Percentiles rank a stretch among this genome's conserved stretches.
These are phyloP conservation scores for Lachnellula cervina DNA, from an alignment of 2,329 filamentous ascomycete species.

Conservation along the genomic window DNA sequence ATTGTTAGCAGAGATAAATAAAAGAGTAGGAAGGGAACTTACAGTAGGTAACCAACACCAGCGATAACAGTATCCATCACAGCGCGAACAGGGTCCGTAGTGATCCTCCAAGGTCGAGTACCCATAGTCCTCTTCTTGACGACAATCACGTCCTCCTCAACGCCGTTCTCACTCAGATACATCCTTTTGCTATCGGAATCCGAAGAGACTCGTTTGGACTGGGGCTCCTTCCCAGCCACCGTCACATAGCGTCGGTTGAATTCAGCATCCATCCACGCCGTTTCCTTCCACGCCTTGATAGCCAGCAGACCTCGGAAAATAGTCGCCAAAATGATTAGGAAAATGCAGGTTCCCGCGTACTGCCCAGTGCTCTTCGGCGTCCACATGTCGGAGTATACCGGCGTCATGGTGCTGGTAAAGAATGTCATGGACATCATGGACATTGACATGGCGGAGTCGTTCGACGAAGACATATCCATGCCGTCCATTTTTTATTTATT, in stretches of 20 bases:
- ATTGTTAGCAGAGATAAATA: slow-evolving; percentile 11
- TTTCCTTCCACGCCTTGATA: slow-evolving; percentile 58
- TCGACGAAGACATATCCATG: slow-evolving; percentile 28
- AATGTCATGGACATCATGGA: slow-evolving; percentile 55
- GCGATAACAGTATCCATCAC: slow-evolving; percentile 64
- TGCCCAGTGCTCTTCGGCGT: slow-evolving; percentile 62
- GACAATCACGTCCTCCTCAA: slow-evolving; percentile 76
- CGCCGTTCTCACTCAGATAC: slow-evolving; percentile 67
- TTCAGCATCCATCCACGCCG: slow-evolving; percentile 65
- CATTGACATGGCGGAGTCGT: slow-evolving; percentile 45
- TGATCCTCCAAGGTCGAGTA: slow-evolving; percentile 71
- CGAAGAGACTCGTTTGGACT: slow-evolving; percentile 31
- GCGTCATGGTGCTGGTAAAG: slow-evolving; percentile 56
- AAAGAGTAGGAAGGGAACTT: slow-evolving; percentile 38
- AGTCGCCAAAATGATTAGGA: slow-evolving; percentile 72
- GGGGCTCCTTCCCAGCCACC: slow-evolving; percentile 54
- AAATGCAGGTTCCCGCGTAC: slow-evolving; percentile 90
- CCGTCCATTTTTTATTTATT: slow-evolving; percentile 9
- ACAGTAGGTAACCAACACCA: slow-evolving; percentile 84
- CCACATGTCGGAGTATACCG: slow-evolving; percentile 67
- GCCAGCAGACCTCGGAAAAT: slow-evolving; percentile 68
- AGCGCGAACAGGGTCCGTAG: slow-evolving; percentile 71
- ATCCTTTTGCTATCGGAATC: slow-evolving; percentile 55
- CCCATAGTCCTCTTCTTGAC: slow-evolving; percentile 53
- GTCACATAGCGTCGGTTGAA: slow-evolving; percentile 72